Evolutionary conservation across 2,329 filamentous ascomycete species (phyloP), one percentile per base, ranked within the genome.

Genomic region (Xylariaceae sp.): DNA sequence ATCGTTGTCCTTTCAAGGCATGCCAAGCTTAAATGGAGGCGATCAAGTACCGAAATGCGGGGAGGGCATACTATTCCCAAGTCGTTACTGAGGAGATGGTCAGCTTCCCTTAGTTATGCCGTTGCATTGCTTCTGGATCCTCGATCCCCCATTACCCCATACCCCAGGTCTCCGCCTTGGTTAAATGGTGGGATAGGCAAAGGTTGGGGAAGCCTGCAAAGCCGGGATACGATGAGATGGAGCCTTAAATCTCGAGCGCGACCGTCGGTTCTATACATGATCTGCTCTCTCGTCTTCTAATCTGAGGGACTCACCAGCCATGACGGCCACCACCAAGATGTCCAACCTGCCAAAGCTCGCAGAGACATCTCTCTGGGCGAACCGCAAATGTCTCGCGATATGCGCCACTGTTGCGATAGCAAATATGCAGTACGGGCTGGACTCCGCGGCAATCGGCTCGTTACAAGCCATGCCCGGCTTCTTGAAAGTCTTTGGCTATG

Each of bases 401-500:
- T 73, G 71, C 52, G 65, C 62, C 35, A 58, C 66, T 12, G 67
- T 74, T 7, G 66, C 71, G 4, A 60, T 71, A 22, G 69, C 71
- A 4, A 74, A 71, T 45, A 71, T 74, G 64, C 71, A 77, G 49
- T 76, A 76, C 53, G 72, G 71, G 3, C 64, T 76, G 4, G 71
- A 76, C 52, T 68, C 64, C 9, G 65, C 68, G 3, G 65, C 66
- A 7, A 61, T 76, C 0, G 67, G 66, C 8, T 67, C 65, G 2
- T 54, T 73, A 3, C 65, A 73, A 48, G 70, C 71, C 3, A 74
- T 74, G 71, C 72, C 72, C 0, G 72, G 73, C 0, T 76, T 76
- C 38, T 50, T 73, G 6, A 56, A 63, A 40, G 71, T 77, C 0
- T 77, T 74, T 51, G 73, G 73, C 2, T 69, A 75, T 41, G 56